These are phyloP conservation scores for Purpureocillium takamizusanense DNA, from an alignment of 2,329 filamentous ascomycete species.

Conservation along the genomic window DNA sequence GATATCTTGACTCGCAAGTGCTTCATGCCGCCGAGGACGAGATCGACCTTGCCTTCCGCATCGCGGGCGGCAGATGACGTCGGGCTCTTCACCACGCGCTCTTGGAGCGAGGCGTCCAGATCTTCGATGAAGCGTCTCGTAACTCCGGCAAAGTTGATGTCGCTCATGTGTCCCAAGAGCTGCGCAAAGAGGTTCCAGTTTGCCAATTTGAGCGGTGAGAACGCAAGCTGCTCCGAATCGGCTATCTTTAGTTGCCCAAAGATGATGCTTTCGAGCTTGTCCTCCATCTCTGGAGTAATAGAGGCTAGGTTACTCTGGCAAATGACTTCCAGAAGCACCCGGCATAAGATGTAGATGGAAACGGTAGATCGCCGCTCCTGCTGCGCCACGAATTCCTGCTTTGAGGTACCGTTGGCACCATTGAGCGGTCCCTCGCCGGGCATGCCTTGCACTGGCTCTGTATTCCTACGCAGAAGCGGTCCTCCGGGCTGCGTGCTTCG, in stretches of 20 bases:
- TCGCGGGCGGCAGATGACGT: conserved; percentile 48
- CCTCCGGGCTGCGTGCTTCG: conserved; percentile 32
- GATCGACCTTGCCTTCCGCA: conserved; percentile 71
- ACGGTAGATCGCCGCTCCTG: conserved; percentile 86
- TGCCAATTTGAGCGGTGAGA: conserved; percentile 75
- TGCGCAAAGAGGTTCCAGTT: conserved; percentile 96
- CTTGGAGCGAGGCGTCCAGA: conserved; percentile 68
- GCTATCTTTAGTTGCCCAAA: conserved; percentile 90
- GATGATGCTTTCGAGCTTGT: conserved; percentile 89
- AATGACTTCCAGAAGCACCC: conserved; percentile 90
- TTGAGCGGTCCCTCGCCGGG: conserved; percentile 19
- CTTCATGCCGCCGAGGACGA: conserved; percentile 86
- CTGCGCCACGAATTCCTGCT: conserved; percentile 65
- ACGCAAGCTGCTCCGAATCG: conserved; percentile 69
- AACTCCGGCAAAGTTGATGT: conserved; percentile 79
- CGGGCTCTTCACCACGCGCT: conserved; percentile 62
- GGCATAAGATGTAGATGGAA: conserved; percentile 91
- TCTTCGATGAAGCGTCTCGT: conserved; percentile 74
- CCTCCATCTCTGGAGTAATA: conserved; percentile 85
- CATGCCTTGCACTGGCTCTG: conserved; percentile 53
- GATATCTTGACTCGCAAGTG: conserved; percentile 70
- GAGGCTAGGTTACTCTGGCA: conserved; percentile 75
- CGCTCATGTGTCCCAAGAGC: conserved; percentile 91
- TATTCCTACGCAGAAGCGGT: conserved; percentile 60
- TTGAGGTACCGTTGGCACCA: conserved; percentile 33